Base-by-base conservation (phyloP, 306 rosid genomes). In the Medicago arabica region DNA sequence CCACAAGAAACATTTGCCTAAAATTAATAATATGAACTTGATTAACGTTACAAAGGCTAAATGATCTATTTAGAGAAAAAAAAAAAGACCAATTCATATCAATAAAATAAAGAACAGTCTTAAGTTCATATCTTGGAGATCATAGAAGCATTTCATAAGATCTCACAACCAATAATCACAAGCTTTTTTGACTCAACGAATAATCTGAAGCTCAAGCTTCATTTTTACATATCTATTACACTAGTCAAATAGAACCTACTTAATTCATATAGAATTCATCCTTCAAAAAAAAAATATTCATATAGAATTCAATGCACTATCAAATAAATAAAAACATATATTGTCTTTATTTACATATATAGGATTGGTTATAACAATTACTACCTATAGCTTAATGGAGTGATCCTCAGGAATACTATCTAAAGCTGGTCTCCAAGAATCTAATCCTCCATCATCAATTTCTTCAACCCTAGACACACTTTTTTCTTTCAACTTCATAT, bases 391-490 rank as follows among this genome's bases (percentile, higher is more conserved):
- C 65, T 73, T 74, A 51, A 47, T 53, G 17, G 78, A 84, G 19
- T 34, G 31, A 62, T 86, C 87, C 78, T 92, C 96, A 13, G 93
- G 84, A 83, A 90, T 88, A 68, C 86, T 84, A 71, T 91, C 94
- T 77, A 89, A 84, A 81, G 44, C 81, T 62, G 96, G 96, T 54
- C 79, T 88, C 96, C 93, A 87, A 67, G 78, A 72, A 54, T 71
- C 75, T 0, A 57, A 51, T 59, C 60, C 78, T 11, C 54, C 80
- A 43, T 31, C 72, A 67, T 31, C 72, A 67, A 31, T 44, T 25
- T 65, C 74, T 66, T 65, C 85, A 39, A 21, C 51, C 44, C 76
- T 71, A 43, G 63, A 74, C 74, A 80, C 63, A 59, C 65, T 81
- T 36, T 83, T 86, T 9, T 85, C 78, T 71, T 75, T 88, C 78